Evolutionary conservation across 257 asterid genomes (phyloP), one percentile per base, ranked within the genome.

Genomic region (Solanum dulcamara): DNA sequence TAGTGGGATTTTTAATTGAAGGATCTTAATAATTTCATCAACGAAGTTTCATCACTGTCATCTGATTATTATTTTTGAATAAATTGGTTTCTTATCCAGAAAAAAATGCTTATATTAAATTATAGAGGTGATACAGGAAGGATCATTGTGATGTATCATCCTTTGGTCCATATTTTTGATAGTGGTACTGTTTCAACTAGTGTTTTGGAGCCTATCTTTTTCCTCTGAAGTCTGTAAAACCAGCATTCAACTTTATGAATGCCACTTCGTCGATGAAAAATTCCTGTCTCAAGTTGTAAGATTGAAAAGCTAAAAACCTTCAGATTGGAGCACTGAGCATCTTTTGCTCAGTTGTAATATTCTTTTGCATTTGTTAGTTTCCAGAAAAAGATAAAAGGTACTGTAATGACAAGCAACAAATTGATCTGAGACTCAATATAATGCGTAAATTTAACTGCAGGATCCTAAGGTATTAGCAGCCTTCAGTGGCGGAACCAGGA

Each of bases 391-490:
- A 80, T 85, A 84, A 66, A 46, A 2, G 3, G 6, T 81, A 67
- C 28, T 55, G 37, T 81, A 35, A 42, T 59, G 53, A 40, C 81
- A 33, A 48, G 85, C 85, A 37, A 82, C 51, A 82, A 82, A 57
- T 53, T 74, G 81, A 75, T 71, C 46, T 55, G 83, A 55, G 74
- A 28, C 51, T 57, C 66, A 35, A 11, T 60, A 12, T 50, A 46
- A 80, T 38, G 37, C 38, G 32, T 84, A 57, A 88, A 44, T 81
- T 75, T 75, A 51, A 91, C 85, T 82, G 80, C 94, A 97, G 99
- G 98, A 97, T 90, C 98, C 99, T 22, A 97, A 94, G 84, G 90
- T 97, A 88, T 91, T 95, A 89, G 97, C 98, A 81, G 99, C 99
- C 84, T 90, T 97, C n/a, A n/a, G n/a, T n/a, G n/a, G n/a, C n/a